Conservation (phyloP, 2,329 filamentous ascomycete genomes). For the Fusarium graminum region DNA sequence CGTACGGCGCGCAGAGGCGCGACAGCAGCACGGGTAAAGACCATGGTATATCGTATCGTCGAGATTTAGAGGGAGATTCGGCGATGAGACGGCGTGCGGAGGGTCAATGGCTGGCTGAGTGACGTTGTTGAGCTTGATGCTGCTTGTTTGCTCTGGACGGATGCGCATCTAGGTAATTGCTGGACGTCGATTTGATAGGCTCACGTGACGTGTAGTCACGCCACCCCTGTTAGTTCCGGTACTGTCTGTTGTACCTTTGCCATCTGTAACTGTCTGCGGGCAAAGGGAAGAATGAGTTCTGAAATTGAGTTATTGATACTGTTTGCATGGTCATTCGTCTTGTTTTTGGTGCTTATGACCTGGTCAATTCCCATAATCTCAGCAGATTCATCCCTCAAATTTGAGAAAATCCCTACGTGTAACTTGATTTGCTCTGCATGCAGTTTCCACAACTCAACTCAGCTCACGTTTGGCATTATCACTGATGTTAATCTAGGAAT, state of each 20-base stretch:
- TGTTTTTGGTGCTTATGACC: background rate
- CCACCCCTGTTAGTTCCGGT: conserved; percentile 7
- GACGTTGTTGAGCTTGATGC: conserved; percentile 41
- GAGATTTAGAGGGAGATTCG: conserved; percentile 32
- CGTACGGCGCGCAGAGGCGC: conserved; percentile 56
- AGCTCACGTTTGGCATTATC: background rate
- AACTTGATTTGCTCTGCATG: background rate
- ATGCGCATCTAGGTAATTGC: conserved; percentile 42
- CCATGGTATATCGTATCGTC: conserved; percentile 51
- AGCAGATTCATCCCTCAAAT: background rate
- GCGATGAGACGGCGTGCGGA: conserved; percentile 42
- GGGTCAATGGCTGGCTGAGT: conserved; percentile 52
- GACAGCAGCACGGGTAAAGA: conserved; percentile 54
- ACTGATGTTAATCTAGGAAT: too few relatives aligned
- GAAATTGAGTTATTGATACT: conserved; percentile 3
- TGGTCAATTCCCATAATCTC: background rate
- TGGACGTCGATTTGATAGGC: conserved; percentile 40
- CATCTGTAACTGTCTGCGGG: conserved; percentile 3
- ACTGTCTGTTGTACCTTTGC: conserved; percentile 2
- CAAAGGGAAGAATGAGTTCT: conserved; percentile 21
- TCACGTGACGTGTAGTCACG: conserved; percentile 42
- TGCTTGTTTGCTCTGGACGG: conserved; percentile 41
- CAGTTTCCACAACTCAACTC: background rate
- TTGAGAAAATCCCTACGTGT: background rate
- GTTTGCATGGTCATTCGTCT: background rate